Evolutionary conservation across 495 filamentous ascomycete species (phyloP).

Genomic region (Aspergillus bertholletiae): DNA sequence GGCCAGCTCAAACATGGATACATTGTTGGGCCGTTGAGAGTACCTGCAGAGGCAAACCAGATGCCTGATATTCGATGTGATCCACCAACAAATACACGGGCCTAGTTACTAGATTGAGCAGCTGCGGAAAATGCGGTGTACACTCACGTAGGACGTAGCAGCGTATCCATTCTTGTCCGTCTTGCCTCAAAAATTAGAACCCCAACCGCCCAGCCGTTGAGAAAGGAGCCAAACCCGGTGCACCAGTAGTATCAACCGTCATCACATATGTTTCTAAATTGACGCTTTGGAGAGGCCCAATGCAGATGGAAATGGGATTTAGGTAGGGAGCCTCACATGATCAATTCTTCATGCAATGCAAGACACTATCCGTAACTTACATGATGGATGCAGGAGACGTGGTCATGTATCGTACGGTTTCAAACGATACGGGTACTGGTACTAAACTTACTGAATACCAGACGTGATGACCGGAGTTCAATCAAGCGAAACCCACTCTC

Average conservation of each 20-base stretch:
- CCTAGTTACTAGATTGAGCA: constrained; percentile 7
- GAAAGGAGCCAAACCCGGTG: background rate
- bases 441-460: background rate
- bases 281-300: background rate
- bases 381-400: constrained; percentile 12
- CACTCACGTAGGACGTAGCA: background rate
- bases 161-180: background rate
- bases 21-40: constrained; percentile 2
- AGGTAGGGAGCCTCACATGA: constrained; percentile 33
- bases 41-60: constrained; percentile 18
- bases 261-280: background rate
- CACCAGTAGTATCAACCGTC: no score
- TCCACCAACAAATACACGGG: background rate
- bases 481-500: no score
- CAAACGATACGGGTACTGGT: background rate
- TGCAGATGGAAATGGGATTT: background rate
- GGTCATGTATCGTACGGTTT: background rate
- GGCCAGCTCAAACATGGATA: constrained; percentile 12
- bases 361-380: constrained; percentile 17
- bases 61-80: constrained; percentile 5
- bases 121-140: constrained; percentile 19
- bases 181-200: background rate
- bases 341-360: constrained; percentile 42
- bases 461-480: no score
- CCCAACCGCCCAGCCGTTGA: constrained; percentile 1